Evolutionary conservation across 495 filamentous ascomycete genomes (phyloP).

Genomic region (Bombardia bombarda): DNA sequence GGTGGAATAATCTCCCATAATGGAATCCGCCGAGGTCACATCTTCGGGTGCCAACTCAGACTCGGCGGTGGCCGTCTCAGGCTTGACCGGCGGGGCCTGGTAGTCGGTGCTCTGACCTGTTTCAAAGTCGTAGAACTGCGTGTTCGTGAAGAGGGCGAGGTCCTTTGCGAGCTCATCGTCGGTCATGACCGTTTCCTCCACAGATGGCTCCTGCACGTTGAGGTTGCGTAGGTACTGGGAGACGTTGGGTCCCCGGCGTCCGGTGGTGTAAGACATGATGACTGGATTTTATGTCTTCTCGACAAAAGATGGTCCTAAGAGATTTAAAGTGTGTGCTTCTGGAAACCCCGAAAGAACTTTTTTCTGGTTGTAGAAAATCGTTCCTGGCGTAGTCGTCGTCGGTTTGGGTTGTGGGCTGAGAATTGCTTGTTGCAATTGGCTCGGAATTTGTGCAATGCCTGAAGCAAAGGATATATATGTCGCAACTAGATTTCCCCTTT

Average conservation of each 20-base stretch:
- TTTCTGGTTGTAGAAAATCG: no score
- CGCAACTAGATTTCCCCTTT: no score
- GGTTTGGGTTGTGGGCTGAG: no score
- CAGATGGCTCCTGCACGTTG: constrained; percentile 63
- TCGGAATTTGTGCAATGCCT: no score
- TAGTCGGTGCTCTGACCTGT: constrained; percentile 31
- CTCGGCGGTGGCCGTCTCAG: constrained; percentile 21
- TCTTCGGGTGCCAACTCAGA: constrained; percentile 27
- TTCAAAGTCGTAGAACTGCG: constrained; percentile 90
- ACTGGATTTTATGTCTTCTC: no score
- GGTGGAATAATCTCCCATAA: constrained; percentile 30
- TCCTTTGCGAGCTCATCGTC: constrained; percentile 54
- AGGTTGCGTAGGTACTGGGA: constrained; percentile 82
- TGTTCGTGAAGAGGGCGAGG: constrained; percentile 85
- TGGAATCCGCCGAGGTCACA: constrained; percentile 22
- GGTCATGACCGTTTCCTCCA: constrained; percentile 50
- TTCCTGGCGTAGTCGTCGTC: no score
- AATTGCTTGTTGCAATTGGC: no score
- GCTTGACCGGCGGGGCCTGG: constrained; percentile 27
- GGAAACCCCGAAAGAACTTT: no score
- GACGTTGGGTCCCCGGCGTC: constrained; percentile 69
- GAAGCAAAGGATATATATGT: no score
- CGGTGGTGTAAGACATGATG: constrained; percentile 60
- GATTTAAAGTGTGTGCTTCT: no score
- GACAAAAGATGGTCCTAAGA: no score